Evolutionary conservation across 192 early-diverging fungal genomes (phyloP).

Genomic region (Helicostylum pulchrum): DNA sequence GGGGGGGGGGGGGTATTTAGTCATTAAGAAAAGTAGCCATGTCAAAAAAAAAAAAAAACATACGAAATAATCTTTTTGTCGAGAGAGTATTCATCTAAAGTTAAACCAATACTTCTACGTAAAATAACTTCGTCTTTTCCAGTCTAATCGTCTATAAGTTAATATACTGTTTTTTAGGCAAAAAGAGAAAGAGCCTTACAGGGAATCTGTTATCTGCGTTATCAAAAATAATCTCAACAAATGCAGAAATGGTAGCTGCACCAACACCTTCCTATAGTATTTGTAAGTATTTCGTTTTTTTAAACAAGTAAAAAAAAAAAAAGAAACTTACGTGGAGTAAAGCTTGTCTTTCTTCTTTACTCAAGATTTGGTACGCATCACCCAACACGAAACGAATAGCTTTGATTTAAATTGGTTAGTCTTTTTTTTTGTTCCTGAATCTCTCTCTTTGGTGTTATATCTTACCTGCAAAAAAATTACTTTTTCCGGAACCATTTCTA

Average conservation of each 20-base stretch:
- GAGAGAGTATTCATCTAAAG: slow-evolving; percentile 98
- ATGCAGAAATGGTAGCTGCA: slow-evolving; percentile 90
- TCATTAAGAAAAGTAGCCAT: not conserved
- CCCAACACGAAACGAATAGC: slow-evolving; percentile 94
- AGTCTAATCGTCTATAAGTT: slow-evolving; percentile 48
- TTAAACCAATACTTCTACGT: slow-evolving; percentile 90
- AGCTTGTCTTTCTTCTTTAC: slow-evolving; percentile 88
- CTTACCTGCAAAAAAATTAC: slow-evolving; percentile 94
- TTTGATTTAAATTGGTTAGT: slow-evolving; percentile 27
- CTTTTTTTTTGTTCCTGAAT: not conserved
- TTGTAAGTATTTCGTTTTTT: not conserved
- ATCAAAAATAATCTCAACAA: slow-evolving; percentile 95
- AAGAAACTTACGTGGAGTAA: slow-evolving; percentile 73
- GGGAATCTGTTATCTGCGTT: slow-evolving; percentile 95
- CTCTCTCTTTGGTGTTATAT: not conserved
- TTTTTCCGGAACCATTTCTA: slow-evolving; percentile 96
- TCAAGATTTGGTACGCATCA: slow-evolving; percentile 93
- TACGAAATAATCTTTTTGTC: slow-evolving; percentile 89
- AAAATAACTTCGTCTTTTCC: slow-evolving; percentile 88
- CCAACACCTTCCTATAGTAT: slow-evolving; percentile 79
- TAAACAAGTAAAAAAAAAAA: no score
- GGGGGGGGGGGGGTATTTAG: no score
- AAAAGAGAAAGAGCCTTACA: slow-evolving; percentile 40
- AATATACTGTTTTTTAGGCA: not conserved
- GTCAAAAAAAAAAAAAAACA: slow-evolving; percentile 9